phyloP scores from a whole-genome alignment of 345 rosid species.

The Leavenworthia alabamica region DNA sequence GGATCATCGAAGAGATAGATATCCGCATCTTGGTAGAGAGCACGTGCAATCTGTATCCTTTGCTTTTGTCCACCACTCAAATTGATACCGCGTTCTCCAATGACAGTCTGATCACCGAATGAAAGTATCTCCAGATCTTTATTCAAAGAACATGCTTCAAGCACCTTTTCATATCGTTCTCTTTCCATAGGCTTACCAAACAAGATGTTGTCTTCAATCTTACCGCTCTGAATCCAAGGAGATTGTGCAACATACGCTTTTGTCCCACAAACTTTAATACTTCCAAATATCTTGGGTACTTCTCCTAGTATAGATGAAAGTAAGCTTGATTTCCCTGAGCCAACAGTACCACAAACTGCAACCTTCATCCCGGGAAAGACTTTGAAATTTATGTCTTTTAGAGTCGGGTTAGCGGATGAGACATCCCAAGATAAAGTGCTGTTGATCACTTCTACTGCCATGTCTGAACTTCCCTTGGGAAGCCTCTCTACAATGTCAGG shows the following conservation, averaged over 20 bases:
- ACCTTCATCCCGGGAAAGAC: conserved; percentile 54
- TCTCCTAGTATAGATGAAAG: conserved; percentile 70
- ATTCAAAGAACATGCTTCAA: conserved; percentile 65
- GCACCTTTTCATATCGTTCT: conserved; percentile 48
- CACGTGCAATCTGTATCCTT: conserved; percentile 76
- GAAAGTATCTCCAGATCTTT: conserved; percentile 70
- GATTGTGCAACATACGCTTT: conserved; percentile 80
- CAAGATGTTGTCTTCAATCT: conserved; percentile 72
- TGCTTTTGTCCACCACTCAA: conserved; percentile 90
- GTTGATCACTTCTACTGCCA: conserved; percentile 41
- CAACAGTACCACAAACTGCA: conserved; percentile 76
- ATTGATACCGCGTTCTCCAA: conserved; percentile 87
- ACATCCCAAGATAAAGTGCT: conserved; percentile 59
- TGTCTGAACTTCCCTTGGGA: conserved; percentile 39
- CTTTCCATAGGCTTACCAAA: conserved; percentile 68
- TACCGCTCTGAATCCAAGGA: conserved; percentile 89
- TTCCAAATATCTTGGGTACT: conserved; percentile 57
- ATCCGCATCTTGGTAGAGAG: conserved; percentile 81
- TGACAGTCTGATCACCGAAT: conserved; percentile 69
- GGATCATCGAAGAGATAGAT: conserved; percentile 86
- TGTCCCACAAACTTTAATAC: conserved; percentile 51
- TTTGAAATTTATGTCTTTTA: conserved; percentile 48
- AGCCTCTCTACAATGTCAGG: conserved; percentile 42
- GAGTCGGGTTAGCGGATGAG: conserved; percentile 37
- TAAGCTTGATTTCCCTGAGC: conserved; percentile 76